Conservation (phyloP, 805 yeast genomes). For the Saccharomycopsis synnaedendra region DNA sequence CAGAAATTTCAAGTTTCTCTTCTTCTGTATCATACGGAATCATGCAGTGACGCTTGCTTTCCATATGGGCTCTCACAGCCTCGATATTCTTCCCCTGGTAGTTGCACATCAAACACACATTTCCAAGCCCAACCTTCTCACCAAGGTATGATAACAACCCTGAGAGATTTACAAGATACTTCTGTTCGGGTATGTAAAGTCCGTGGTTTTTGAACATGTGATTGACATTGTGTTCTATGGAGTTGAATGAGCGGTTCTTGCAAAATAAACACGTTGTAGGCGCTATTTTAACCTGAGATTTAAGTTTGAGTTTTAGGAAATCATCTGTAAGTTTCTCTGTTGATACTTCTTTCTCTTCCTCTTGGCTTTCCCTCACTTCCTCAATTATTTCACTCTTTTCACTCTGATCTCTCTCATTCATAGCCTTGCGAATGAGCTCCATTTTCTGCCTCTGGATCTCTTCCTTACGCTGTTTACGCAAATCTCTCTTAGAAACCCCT, state of each 20-base stretch:
- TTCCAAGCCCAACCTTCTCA: conserved; percentile 88
- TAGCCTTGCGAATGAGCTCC: conserved; percentile 29
- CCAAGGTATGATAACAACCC: conserved; percentile 74
- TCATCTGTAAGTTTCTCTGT: conserved; percentile 19
- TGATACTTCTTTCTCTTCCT: conserved; percentile 9
- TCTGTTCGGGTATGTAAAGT: conserved; percentile 76
- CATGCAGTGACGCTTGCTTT: conserved; percentile 73
- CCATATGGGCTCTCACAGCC: conserved; percentile 88
- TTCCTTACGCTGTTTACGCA: conserved; percentile 31
- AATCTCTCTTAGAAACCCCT: conserved; percentile 28
- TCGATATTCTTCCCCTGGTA: conserved; percentile 80
- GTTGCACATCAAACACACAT: conserved; percentile 73
- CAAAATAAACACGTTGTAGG: conserved; percentile 45
- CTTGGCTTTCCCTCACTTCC: conserved; percentile 1
- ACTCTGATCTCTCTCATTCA: conserved; percentile 17
- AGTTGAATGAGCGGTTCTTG: conserved; percentile 32
- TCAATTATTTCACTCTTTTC: conserved; percentile 9
- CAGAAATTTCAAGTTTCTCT: conserved; percentile 79
- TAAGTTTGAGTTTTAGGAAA: conserved; percentile 28
- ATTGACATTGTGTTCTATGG: conserved; percentile 40
- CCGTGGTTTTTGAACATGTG: conserved; percentile 82
- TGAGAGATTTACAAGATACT: conserved; percentile 52
- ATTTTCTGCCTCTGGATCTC: conserved; percentile 30
- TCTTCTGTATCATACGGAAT: conserved; percentile 82
- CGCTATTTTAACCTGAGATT: conserved; percentile 35